Evolutionary conservation across 148 eudicot species (phyloP).

Genomic region (Camellia lanceoleosa): DNA sequence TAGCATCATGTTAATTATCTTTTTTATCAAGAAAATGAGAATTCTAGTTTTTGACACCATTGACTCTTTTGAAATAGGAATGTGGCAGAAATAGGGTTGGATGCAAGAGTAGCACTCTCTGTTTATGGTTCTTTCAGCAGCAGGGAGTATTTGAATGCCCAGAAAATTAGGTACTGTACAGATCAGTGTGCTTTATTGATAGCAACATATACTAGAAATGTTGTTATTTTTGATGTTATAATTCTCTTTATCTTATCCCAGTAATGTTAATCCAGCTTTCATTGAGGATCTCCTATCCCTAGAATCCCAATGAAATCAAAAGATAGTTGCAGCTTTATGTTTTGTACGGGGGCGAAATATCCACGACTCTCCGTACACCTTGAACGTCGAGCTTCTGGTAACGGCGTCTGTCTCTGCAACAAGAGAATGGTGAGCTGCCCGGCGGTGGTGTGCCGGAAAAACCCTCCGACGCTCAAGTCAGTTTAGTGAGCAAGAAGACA

Average conservation of each 20-base stretch:
- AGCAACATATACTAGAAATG: not conserved
- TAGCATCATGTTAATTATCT: not conserved
- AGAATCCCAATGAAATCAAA: not conserved
- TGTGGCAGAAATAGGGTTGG: conserved; percentile 62
- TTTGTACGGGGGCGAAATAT: too few species aligned
- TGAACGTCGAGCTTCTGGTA: too few species aligned
- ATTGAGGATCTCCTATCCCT: not conserved
- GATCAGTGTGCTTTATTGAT: not conserved
- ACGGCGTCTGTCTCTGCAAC: too few species aligned
- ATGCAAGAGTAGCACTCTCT: conserved; percentile 72
- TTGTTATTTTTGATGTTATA: not conserved
- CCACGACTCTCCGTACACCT: too few species aligned
- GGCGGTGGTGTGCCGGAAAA: too few species aligned
- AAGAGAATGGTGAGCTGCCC: too few species aligned
- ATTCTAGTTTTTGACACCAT: conserved; percentile 12
- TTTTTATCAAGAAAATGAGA: not conserved
- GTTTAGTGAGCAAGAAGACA: too few species aligned
- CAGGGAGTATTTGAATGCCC: conserved; percentile 89
- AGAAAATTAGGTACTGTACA: conserved; percentile 63
- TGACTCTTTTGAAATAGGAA: conserved; percentile 35
- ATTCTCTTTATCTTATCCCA: not conserved
- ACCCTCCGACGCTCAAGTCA: too few species aligned
- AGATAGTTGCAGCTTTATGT: not conserved
- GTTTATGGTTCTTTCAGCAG: conserved; percentile 68
- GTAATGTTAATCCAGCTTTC: not conserved